These are phyloP conservation scores for Penicillium parvum DNA, from an alignment of 495 filamentous ascomycete species.

Conservation along the genomic window DNA sequence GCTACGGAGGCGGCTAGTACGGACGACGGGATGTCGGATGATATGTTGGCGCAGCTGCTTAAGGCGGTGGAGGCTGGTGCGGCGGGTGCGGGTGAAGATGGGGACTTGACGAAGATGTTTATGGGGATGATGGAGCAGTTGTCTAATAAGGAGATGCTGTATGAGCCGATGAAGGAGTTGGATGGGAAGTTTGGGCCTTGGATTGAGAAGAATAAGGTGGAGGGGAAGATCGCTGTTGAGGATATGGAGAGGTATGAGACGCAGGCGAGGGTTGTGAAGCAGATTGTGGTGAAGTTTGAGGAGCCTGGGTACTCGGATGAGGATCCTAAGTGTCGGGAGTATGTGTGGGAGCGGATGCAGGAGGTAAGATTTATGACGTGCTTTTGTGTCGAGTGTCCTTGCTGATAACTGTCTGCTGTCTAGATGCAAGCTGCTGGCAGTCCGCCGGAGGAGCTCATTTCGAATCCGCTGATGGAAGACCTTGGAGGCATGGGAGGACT, in stretches of 20 bases:
- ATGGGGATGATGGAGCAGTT: constrained; percentile 98
- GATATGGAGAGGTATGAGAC: constrained; percentile 76
- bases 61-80: constrained; percentile 66
- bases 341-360: constrained; percentile 95
- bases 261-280: constrained; percentile 74
- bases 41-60: constrained; percentile 78
- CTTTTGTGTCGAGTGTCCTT: neutral
- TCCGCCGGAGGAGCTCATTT: constrained; percentile 83
- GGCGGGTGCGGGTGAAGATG: constrained; percentile 64
- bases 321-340: constrained; percentile 77
- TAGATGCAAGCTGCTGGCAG: constrained; percentile 96
- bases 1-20: constrained; percentile 68
- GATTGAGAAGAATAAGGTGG: constrained; percentile 71
- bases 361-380: constrained; percentile 55
- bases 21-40: constrained; percentile 63
- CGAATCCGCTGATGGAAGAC: constrained; percentile 55
- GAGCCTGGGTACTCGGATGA: constrained; percentile 71
- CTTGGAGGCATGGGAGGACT: constrained; percentile 15
- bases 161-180: constrained; percentile 97
- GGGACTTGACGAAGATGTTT: constrained; percentile 88
- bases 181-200: constrained; percentile 85
- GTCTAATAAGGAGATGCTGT: constrained; percentile 95
- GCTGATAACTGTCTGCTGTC: constrained; percentile 16
- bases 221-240: constrained; percentile 54
- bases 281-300: constrained; percentile 90